phyloP scores from a whole-genome alignment of 306 rosid genomes.

The Cicer pinnatifidum region DNA sequence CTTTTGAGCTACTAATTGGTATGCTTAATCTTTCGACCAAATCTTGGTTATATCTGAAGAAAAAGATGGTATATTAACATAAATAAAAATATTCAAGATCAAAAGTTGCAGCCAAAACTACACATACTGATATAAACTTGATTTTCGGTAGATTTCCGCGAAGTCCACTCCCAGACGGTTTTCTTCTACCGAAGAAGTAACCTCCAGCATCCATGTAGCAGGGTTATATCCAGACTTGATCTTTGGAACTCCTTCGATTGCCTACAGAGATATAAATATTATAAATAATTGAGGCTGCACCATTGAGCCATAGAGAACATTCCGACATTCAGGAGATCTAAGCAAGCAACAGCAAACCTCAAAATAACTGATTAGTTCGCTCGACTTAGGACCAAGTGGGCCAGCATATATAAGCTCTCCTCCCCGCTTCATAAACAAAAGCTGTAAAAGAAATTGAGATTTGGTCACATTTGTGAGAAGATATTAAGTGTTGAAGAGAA shows the following conservation, averaged over 20 bases:
- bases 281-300: conserved; percentile 39
- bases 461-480: conserved; percentile 31
- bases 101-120: conserved; percentile 27
- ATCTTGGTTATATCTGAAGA: conserved; percentile 67
- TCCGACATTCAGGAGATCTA: conserved; percentile 33
- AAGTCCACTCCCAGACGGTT: conserved; percentile 83
- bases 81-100: conserved; percentile 25
- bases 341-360: conserved; percentile 65
- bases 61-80: conserved; percentile 44
- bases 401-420: conserved; percentile 99
- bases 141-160: conserved; percentile 81
- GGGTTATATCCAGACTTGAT: conserved; percentile 90
- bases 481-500: conserved; percentile 26
- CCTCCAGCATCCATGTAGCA: conserved; percentile 97
- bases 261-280: conserved; percentile 54
- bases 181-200: conserved; percentile 84
- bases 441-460: conserved; percentile 62
- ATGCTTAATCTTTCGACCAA: conserved; percentile 81
- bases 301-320: conserved; percentile 38
- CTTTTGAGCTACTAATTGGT: conserved; percentile 69
- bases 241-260: conserved; percentile 79
- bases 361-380: conserved; percentile 80
- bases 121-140: conserved; percentile 80
- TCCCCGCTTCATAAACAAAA: conserved; percentile 94
- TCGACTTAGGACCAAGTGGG: conserved; percentile 90